phyloP scores from a whole-genome alignment of 257 asterid genomes.

The Solanum stenotomum region DNA sequence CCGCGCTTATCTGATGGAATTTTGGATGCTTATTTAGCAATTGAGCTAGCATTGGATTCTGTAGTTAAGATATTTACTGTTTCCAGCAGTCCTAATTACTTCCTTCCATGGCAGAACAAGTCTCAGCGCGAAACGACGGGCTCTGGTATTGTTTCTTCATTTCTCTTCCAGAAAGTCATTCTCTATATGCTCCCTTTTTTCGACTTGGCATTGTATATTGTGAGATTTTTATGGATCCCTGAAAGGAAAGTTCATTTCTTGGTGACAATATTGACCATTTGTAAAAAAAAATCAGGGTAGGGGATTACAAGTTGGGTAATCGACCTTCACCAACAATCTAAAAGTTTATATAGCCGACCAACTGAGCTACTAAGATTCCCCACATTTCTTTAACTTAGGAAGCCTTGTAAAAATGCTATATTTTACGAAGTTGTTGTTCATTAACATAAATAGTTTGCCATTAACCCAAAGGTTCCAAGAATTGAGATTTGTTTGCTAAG shows the following conservation, averaged over 20 bases:
- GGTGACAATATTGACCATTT: neutral
- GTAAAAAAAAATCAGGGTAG: neutral
- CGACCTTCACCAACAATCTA: neutral
- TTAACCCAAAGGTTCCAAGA: neutral
- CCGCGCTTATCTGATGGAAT: constrained; percentile 16
- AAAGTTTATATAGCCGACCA: neutral
- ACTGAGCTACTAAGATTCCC: neutral
- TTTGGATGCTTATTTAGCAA: constrained; percentile 53
- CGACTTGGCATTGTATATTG: neutral
- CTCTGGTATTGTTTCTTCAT: constrained; percentile 43
- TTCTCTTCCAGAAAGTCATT: neutral
- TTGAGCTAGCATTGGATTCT: constrained; percentile 86
- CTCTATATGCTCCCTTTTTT: neutral
- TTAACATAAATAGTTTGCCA: neutral
- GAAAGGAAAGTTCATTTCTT: neutral
- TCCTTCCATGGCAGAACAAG: constrained; percentile 93
- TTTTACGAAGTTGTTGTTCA: neutral
- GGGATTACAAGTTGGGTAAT: neutral
- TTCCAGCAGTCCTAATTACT: constrained; percentile 83
- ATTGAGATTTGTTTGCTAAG: neutral
- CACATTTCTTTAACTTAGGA: neutral
- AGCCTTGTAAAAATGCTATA: neutral
- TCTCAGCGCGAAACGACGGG: constrained; percentile 94
- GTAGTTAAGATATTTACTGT: constrained; percentile 93
- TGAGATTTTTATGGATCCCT: neutral